Evolutionary conservation across 495 filamentous ascomycete species (phyloP), one percentile per base, ranked within the genome.

Genomic region (Penicillium subrubescens): DNA sequence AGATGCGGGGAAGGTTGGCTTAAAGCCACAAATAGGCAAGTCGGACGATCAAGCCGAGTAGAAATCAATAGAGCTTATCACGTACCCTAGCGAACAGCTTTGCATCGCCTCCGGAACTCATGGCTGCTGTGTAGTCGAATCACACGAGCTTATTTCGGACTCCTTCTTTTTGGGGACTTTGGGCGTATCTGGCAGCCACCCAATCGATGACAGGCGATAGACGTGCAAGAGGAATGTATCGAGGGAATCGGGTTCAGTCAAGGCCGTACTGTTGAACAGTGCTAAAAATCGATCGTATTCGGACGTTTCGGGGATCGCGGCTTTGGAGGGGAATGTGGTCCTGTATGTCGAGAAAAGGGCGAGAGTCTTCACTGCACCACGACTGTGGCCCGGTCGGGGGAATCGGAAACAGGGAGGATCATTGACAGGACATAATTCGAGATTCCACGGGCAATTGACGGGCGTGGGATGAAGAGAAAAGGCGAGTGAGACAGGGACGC

Each of bases 11-110:
- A 70, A 71, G 57, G 60, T 27, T 27, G 57, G 52, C 50, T n/a
- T 34, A 60, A 56, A 66, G 55, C 60, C 60, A 46, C 60, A 6
- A 51, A 17, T 23, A 27, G 37, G 51, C 51, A 60, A 14, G 69
- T 67, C 62, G 62, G 59, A 61, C 54, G 66, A 67, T 68, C 60
- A 23, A 56, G 53, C 33, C 53, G 19, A 56, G 12, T 37, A 39
- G 31, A 25, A 37, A 0, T 25, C 21, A 67, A 55, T 43, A 58
- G 23, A 60, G 60, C 34, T 59, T 46, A 65, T 54, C 59, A 91
- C 93, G 77, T 94, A 99, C 95, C 82, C 96, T 89, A 69, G 96
- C 94, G 84, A 99, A 99, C 81, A 99, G 89, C 86, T 97, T 97
- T 81, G 95, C 96, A 87, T 99, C 95, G 79, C 93, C 92, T 79